Evolutionary conservation across 2,329 filamentous ascomycete species (phyloP).

Genomic region (Pseudopithomyces maydicus): DNA sequence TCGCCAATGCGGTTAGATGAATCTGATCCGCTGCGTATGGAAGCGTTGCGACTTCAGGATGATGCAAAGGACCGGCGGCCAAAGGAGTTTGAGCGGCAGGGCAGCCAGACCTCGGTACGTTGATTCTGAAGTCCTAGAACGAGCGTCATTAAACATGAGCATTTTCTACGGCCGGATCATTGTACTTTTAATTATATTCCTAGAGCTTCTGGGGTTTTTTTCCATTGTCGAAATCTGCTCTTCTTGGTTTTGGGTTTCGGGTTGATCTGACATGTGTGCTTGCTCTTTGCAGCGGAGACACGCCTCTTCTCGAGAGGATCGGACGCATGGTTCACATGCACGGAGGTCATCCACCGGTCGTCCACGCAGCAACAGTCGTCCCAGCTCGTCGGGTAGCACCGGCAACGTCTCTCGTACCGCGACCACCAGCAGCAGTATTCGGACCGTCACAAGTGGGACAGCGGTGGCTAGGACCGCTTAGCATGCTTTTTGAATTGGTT

Average conservation of each 20-base stretch:
- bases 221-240: constrained; percentile 41
- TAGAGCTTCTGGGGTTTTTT: constrained; percentile 40
- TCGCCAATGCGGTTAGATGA: constrained; percentile 67
- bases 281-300: constrained; percentile 46
- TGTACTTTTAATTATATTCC: constrained; percentile 50
- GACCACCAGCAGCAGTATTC: constrained; percentile 30
- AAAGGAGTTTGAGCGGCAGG: constrained; percentile 47
- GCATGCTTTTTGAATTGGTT: constrained; percentile 1
- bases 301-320: constrained; percentile 42
- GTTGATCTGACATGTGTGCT: constrained; percentile 48
- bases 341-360: constrained; percentile 42
- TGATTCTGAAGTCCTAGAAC: constrained; percentile 49
- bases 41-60: constrained; percentile 89
- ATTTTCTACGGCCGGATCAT: constrained; percentile 46
- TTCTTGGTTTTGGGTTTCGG: constrained; percentile 39
- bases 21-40: constrained; percentile 77
- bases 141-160: constrained; percentile 35
- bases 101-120: constrained; percentile 50
- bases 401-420: constrained; percentile 28
- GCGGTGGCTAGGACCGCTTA: constrained; percentile 32
- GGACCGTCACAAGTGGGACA: constrained; percentile 37
- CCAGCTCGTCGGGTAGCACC: constrained; percentile 38
- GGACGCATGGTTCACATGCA: constrained; percentile 30
- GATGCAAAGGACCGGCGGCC: constrained; percentile 54
- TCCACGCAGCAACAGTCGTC: constrained; percentile 47